These are phyloP conservation scores for Eutrema heterophyllum DNA, from an alignment of 345 rosid genomes.

Conservation along the genomic window DNA sequence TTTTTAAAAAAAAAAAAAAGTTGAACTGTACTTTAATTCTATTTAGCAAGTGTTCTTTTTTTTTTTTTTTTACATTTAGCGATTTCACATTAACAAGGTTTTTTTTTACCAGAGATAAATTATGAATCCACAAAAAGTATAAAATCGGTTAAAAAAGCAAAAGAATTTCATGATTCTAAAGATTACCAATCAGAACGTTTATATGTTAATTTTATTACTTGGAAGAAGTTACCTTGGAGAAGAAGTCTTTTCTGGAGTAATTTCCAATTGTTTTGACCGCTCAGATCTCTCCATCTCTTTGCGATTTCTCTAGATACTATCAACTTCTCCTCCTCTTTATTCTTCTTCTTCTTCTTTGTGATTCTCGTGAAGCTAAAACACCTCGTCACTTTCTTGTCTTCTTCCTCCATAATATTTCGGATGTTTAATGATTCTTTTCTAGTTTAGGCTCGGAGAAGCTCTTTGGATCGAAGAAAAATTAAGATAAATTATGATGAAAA, in stretches of 20 bases:
- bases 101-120: neutral
- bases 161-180: neutral
- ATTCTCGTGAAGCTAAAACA: conserved; percentile 26
- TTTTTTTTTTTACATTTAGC: neutral
- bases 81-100: neutral
- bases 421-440: neutral
- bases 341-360: conserved; percentile 25
- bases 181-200: neutral
- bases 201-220: conserved; percentile 3
- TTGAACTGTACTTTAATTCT: too few species aligned
- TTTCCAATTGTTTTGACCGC: conserved; percentile 63
- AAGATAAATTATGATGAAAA: neutral
- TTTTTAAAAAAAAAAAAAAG: too few species aligned
- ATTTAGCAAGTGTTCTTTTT: too few species aligned
- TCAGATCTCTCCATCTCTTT: conserved; percentile 58
- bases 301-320: conserved; percentile 27
- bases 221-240: conserved; percentile 54
- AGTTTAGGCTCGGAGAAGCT: conserved; percentile 6
- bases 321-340: conserved; percentile 24
- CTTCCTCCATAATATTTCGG: conserved; percentile 16
- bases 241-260: conserved; percentile 48
- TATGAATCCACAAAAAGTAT: neutral
- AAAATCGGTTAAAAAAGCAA: neutral
- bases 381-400: conserved; percentile 19
- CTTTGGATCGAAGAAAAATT: neutral